Conservation (phyloP, 306 rosid species). For the Hylodesmum podocarpum region DNA sequence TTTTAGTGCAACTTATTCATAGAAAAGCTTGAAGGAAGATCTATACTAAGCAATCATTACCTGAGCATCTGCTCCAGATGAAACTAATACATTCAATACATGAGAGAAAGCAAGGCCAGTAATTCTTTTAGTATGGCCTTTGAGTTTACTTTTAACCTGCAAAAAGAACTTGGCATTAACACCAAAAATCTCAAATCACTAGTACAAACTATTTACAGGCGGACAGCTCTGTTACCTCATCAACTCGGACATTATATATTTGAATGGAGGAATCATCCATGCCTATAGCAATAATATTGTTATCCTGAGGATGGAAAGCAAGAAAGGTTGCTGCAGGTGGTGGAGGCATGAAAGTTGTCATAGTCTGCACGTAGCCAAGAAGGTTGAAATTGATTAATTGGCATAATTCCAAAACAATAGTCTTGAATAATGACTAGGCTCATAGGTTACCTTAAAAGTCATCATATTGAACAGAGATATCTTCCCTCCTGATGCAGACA, state of each 20-base stretch:
- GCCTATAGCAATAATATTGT: slow-evolving; percentile 92
- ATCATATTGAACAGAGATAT: slow-evolving; percentile 86
- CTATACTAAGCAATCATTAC: slow-evolving; percentile 36
- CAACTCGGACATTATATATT: slow-evolving; percentile 95
- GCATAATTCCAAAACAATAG: slow-evolving; percentile 5
- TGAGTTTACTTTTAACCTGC: slow-evolving; percentile 39
- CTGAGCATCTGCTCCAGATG: slow-evolving; percentile 69
- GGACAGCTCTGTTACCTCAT: slow-evolving; percentile 63
- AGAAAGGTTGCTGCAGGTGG: slow-evolving; percentile 98
- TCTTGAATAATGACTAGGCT: background rate
- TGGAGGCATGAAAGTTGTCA: slow-evolving; percentile 98
- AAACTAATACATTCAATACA: slow-evolving; percentile 35
- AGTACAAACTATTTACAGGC: slow-evolving; percentile 8
- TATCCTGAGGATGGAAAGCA: slow-evolving; percentile 96
- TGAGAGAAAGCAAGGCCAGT: slow-evolving; percentile 44
- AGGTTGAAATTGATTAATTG: slow-evolving; percentile 28
- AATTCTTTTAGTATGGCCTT: slow-evolving; percentile 48
- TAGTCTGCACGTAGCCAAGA: slow-evolving; percentile 69
- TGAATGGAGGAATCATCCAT: slow-evolving; percentile 99
- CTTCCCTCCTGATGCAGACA: slow-evolving; percentile 98
- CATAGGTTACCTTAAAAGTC: slow-evolving; percentile 72
- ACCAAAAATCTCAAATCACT: slow-evolving; percentile 27
- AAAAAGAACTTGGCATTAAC: slow-evolving; percentile 26
- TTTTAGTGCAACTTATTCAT: background rate
- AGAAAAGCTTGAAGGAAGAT: slow-evolving; percentile 1